Percentiles rank a stretch among this genome's conserved stretches.
Conservation (phyloP, 2,329 filamentous ascomycete genomes). For the Epichloe festucae region DNA sequence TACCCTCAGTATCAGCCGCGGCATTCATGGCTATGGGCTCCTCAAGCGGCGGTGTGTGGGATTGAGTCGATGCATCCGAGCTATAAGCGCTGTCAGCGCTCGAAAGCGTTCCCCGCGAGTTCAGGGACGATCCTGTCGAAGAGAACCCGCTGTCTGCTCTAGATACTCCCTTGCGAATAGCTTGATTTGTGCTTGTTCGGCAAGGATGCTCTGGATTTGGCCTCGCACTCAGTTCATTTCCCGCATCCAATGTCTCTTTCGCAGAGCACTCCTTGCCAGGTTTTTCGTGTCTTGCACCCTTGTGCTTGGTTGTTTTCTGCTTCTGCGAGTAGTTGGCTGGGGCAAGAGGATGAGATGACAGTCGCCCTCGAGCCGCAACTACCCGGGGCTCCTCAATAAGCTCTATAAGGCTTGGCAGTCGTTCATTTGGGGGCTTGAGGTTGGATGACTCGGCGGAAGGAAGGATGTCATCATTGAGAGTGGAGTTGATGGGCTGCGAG, state of each 20-base stretch:
- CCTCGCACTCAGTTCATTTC: slow-evolving; percentile 32
- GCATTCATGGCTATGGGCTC: not conserved
- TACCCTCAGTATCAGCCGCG: not conserved
- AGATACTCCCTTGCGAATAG: slow-evolving; percentile 10
- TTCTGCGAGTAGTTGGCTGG: not conserved
- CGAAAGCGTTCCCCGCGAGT: slow-evolving; percentile 31
- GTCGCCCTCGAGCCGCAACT: not conserved
- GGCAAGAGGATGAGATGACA: not conserved
- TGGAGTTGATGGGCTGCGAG: not conserved
- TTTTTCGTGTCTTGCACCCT: not conserved
- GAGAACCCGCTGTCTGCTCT: slow-evolving; percentile 36
- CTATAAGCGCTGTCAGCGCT: slow-evolving; percentile 51
- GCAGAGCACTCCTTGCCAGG: slow-evolving; percentile 13
- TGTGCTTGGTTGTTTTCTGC: not conserved
- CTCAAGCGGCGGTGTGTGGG: slow-evolving; percentile 28
- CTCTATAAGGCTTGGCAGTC: not conserved
- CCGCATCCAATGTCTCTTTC: slow-evolving; percentile 25
- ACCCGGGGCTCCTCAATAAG: slow-evolving; percentile 1
- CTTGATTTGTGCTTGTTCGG: slow-evolving; percentile 1
- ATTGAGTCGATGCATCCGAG: slow-evolving; percentile 45
- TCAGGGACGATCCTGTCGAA: slow-evolving; percentile 31
- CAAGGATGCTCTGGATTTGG: slow-evolving; percentile 10
- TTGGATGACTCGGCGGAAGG: not conserved
- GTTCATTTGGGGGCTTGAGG: not conserved
- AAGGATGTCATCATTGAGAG: not conserved